Percentiles rank a stretch among this genome's conserved stretches.
phyloP scores from a whole-genome alignment of 2,329 filamentous ascomycete genomes.

The Aureobasidium sp. region DNA sequence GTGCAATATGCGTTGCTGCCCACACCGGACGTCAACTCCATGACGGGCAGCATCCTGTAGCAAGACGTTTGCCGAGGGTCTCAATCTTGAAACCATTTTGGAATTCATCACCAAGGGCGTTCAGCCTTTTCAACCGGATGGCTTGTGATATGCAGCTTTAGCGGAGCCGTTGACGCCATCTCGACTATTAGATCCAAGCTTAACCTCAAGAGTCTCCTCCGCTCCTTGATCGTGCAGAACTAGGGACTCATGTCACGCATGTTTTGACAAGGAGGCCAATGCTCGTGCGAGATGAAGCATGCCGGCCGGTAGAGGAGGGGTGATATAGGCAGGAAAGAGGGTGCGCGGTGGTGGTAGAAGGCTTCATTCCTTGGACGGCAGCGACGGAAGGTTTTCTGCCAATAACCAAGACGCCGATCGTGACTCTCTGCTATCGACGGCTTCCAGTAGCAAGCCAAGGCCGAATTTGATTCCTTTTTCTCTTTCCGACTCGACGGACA shows the following conservation, averaged over 20 bases:
- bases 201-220: not conserved
- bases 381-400: not conserved
- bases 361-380: not conserved
- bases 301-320: not conserved
- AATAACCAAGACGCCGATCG: conserved; percentile 2
- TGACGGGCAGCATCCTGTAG: not conserved
- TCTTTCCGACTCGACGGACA: not conserved
- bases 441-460: conserved; percentile 1
- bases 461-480: conserved; percentile 10
- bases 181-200: conserved; percentile 9
- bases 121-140: conserved; percentile 10
- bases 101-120: not conserved
- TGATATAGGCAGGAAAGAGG: conserved; percentile 21
- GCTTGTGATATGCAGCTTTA: not conserved
- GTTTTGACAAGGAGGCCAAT: not conserved
- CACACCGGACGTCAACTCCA: not conserved
- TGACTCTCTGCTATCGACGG: conserved; percentile 11
- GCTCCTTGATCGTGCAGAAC: conserved; percentile 8
- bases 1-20: not conserved
- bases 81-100: conserved; percentile 3
- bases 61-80: conserved; percentile 4
- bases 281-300: not conserved
- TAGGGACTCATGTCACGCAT: not conserved
- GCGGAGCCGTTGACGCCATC: conserved; percentile 11
- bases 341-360: conserved; percentile 24